Percentiles rank a stretch among this genome's conserved stretches.
Conservation (phyloP, 1,284 basidiomycete species). For the Kalmanozyma brasiliensis region DNA sequence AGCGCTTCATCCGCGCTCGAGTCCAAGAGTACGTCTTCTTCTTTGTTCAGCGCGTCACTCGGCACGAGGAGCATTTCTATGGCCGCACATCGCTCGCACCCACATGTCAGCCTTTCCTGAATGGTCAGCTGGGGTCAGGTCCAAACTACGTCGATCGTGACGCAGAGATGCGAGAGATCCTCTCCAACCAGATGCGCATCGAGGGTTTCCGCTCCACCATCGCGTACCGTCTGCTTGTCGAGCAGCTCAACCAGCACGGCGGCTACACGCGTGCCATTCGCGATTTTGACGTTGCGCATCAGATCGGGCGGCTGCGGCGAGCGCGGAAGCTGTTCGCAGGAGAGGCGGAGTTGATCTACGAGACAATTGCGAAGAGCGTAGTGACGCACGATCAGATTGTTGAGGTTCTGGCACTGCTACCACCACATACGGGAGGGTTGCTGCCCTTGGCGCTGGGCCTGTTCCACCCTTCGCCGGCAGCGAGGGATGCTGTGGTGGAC, state of each 20-base stretch:
- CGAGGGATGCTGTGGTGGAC: constrained; percentile 83
- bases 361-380: constrained; percentile 72
- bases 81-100: constrained; percentile 77
- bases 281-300: constrained; percentile 78
- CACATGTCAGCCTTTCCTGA: constrained; percentile 69
- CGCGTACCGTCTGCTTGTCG: constrained; percentile 72
- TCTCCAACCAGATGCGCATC: constrained; percentile 77
- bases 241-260: constrained; percentile 31
- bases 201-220: constrained; percentile 81
- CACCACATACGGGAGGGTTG: constrained; percentile 84
- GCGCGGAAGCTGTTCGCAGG: constrained; percentile 74
- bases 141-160: constrained; percentile 77
- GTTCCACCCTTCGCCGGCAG: constrained; percentile 81
- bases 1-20: constrained; percentile 79
- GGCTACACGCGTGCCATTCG: constrained; percentile 71
- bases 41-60: constrained; percentile 79
- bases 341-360: constrained; percentile 81
- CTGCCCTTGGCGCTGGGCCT: constrained; percentile 86
- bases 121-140: constrained; percentile 75
- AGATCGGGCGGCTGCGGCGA: constrained; percentile 76
- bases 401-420: constrained; percentile 82
- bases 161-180: constrained; percentile 74
- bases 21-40: constrained; percentile 80
- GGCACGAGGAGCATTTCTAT: constrained; percentile 79
- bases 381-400: constrained; percentile 82